A percentile compares a stretch with the other conserved stretches of the same genome.
Evolutionary conservation across 805 yeast species (phyloP).

Genomic region (Nakazawaea ernobii): DNA sequence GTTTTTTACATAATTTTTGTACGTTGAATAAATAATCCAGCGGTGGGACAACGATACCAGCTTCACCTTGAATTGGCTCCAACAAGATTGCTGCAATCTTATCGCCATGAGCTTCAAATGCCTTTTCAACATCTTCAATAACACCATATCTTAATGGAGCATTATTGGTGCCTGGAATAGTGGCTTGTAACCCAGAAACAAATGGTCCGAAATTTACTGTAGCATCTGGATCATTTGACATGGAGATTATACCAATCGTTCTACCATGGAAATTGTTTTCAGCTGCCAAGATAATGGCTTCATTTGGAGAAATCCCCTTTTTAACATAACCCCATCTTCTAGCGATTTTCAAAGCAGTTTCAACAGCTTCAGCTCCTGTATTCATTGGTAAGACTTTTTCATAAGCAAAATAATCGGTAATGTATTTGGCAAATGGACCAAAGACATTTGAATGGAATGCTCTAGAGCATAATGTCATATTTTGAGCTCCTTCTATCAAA

Average conservation of each 20-base stretch:
- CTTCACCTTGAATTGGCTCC: conserved; percentile 98
- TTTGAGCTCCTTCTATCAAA: conserved; percentile 78
- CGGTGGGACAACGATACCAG: conserved; percentile 95
- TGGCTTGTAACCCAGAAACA: conserved; percentile 76
- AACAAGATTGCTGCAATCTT: conserved; percentile 84
- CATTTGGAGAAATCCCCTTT: conserved; percentile 75
- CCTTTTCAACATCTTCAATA: conserved; percentile 80
- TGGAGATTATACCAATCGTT: conserved; percentile 89
- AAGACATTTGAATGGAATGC: conserved; percentile 90
- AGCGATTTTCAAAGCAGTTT: conserved; percentile 88
- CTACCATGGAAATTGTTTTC: conserved; percentile 94
- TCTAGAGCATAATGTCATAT: conserved; percentile 80
- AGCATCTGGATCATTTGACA: conserved; percentile 96
- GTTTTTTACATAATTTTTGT: conserved; percentile 65
- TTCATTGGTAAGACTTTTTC: conserved; percentile 97
- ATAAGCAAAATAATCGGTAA: conserved; percentile 84
- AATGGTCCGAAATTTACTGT: conserved; percentile 87
- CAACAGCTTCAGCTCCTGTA: conserved; percentile 99
- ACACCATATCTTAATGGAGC: conserved; percentile 72
- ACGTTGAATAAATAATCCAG: conserved; percentile 71
- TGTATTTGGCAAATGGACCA: conserved; percentile 79
- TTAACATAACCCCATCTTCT: conserved; percentile 95
- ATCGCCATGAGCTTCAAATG: conserved; percentile 78
- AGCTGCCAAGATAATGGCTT: conserved; percentile 86
- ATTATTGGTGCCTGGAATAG: conserved; percentile 64